Base-by-base conservation (phyloP, 2,329 filamentous ascomycete species). In the Talaromyces sp. region DNA sequence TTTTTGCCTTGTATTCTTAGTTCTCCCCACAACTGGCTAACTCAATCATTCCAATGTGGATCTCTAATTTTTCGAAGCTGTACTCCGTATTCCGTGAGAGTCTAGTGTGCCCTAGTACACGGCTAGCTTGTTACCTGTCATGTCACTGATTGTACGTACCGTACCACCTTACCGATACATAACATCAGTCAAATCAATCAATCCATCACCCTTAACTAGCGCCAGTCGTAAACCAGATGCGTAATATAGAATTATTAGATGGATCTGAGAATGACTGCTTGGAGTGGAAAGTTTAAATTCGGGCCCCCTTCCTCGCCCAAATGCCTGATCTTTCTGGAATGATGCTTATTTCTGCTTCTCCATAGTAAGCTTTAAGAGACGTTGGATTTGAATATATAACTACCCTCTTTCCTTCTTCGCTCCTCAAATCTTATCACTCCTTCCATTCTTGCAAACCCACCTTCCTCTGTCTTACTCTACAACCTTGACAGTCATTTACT, bases 91-190 rank as follows among this genome's bases (percentile, higher is more conserved):
- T 52, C 49, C 27, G 50, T 56, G 33, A 9, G n/a, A 56, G 31
- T 33, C 27, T 52, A 52, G 47, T 50, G 47, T 50, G 47, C 41
- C n/a, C 41, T 43, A 43, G 43, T 47, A 47, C 58, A 33, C 37
- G 45, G 58, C 16, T 64, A 58, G 62, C 41, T 52, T 65, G 63
- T 65, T 65, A 65, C 63, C 63, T 65, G 63, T 65, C 63, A 65
- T 60, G 54, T 60, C 58, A 60, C 58, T 24, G 41, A 27, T 35
- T 58, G 57, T 56, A 60, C 41, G 57, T 60, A 60, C 57, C 57
- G 57, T 56, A 56, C 52, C 49, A 52, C 49, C 49, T 52, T 56
- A 37, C 33, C 52, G 31, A 56, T 56, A 56, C 52, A 56, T 37
- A 56, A 24, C 52, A 56, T 56, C 49, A 52, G 13, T 31, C 47